Evolutionary conservation across 1,139 yeast genomes (phyloP), one percentile per base, ranked within the genome.

Genomic region (Yamadazyma atlantica): DNA sequence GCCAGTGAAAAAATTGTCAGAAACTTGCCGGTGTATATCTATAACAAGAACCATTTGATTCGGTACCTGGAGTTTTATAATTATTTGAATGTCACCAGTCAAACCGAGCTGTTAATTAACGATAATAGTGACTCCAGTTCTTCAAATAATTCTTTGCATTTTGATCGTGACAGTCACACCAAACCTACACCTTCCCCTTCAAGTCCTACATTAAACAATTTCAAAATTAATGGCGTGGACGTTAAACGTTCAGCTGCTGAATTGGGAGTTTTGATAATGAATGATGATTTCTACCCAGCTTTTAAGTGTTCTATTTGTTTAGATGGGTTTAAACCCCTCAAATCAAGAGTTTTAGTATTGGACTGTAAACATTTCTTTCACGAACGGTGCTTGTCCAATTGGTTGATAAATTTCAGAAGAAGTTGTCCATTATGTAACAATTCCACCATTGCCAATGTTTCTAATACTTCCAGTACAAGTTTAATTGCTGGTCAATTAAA

Each of bases 221-320:
- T 57, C 24, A 42, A 50, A 3, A 51, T 68, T 25, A 67, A 67
- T 35, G 73, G 73, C 0, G 46, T 63, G 2, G 62, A 66, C 44
- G 41, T 69, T 11, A 48, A 57, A 32, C 41, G 50, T 3, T 44
- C 55, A 2, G 51, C 56, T 3, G 36, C 42, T 2, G 41, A 51
- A 9, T 41, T 60, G 26, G 55, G 57, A 36, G 49, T 66, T 4
- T 43, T 69, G 25, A 49, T 61, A 1, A 58, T 68, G 7, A 65
- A 66, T 4, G 49, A 56, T 23, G 73, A 69, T 49, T 71, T 58
- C 43, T 70, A 54, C 40, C 66, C 70, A 0, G 55, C 75, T 3
- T 67, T 55, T 45, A 71, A 70, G 47, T 71, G 77, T 45, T 65
- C 73, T 9, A 71, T 71, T n/a, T 71, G 77, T 45, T 61, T 71